Percentiles rank a stretch among this genome's conserved stretches.
phyloP scores from a whole-genome alignment of 306 rosid genomes.

The Trifolium repens region DNA sequence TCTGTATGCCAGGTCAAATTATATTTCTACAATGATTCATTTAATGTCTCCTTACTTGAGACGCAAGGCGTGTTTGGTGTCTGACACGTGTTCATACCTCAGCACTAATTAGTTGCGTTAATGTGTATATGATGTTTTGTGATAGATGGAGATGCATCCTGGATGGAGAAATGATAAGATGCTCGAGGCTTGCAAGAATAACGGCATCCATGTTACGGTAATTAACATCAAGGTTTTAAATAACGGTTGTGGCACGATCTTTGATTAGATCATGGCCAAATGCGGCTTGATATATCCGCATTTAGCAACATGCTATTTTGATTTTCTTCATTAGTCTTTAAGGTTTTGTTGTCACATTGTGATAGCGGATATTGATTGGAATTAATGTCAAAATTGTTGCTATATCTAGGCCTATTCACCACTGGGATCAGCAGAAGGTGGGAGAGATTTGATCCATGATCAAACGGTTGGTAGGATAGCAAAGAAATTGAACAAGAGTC shows the following conservation, averaged over 20 bases:
- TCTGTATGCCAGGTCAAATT: conserved; percentile 53
- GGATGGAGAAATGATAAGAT: conserved; percentile 75
- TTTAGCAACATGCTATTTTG: not conserved
- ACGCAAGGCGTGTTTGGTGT: no score
- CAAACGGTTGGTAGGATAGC: conserved; percentile 55
- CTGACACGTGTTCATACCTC: no score
- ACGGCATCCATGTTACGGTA: conserved; percentile 66
- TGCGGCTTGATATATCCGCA: no score
- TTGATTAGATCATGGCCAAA: no score
- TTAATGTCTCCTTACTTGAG: not conserved
- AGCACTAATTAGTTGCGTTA: not conserved
- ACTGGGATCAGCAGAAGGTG: conserved; percentile 53
- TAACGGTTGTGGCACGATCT: not conserved
- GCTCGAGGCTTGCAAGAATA: conserved; percentile 61
- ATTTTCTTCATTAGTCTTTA: not conserved
- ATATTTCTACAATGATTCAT: not conserved
- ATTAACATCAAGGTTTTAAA: not conserved
- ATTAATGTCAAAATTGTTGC: conserved; percentile 1
- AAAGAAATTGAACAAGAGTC: conserved; percentile 53
- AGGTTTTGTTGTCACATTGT: not conserved
- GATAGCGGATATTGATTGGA: conserved; percentile 30
- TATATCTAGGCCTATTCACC: conserved; percentile 56
- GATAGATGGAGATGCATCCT: conserved; percentile 72
- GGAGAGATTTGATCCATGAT: conserved; percentile 56
- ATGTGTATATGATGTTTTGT: conserved; percentile 5